Evolutionary conservation across 2,329 filamentous ascomycete species (phyloP).

Genomic region (Xenosphaeropsis pyriputrescens): DNA sequence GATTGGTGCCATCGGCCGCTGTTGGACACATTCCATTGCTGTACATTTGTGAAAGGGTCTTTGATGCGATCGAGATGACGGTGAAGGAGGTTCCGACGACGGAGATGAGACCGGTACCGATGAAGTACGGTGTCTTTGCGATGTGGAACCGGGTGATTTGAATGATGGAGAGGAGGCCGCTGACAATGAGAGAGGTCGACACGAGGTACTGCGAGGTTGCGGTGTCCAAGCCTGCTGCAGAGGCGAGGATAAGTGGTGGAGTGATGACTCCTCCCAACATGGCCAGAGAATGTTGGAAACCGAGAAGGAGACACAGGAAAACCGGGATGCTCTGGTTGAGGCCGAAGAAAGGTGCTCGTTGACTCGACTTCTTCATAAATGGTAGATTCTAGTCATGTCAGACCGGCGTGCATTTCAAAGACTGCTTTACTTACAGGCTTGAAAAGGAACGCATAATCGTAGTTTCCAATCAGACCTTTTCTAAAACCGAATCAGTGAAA

Average conservation of each 20-base stretch:
- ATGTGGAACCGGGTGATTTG: conserved; percentile 71
- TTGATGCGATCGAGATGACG: conserved; percentile 58
- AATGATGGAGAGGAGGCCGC: conserved; percentile 57
- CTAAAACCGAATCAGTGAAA: conserved; percentile 15
- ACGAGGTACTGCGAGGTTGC: conserved; percentile 62
- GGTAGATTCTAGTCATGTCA: conserved; percentile 41
- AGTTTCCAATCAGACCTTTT: conserved; percentile 67
- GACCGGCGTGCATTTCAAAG: conserved; percentile 2
- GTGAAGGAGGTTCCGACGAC: conserved; percentile 70
- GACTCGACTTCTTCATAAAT: conserved; percentile 51
- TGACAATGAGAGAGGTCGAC: conserved; percentile 65
- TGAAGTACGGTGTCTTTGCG: conserved; percentile 53
- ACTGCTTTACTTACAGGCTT: conserved; percentile 25
- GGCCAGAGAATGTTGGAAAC: conserved; percentile 65
- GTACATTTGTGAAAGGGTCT: conserved; percentile 67
- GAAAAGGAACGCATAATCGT: conserved; percentile 84
- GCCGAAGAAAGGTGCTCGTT: conserved; percentile 69
- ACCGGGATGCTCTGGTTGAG: conserved; percentile 67
- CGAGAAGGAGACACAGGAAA: conserved; percentile 56
- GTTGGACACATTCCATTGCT: conserved; percentile 48
- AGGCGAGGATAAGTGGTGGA: conserved; percentile 59
- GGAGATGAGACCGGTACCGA: conserved; percentile 68
- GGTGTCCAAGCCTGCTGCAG: conserved; percentile 36
- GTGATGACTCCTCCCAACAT: conserved; percentile 69
- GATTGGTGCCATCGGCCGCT: conserved; percentile 43